Conservation (phyloP, 192 early-diverging fungal species). For the Entophlyctis luteolus region DNA sequence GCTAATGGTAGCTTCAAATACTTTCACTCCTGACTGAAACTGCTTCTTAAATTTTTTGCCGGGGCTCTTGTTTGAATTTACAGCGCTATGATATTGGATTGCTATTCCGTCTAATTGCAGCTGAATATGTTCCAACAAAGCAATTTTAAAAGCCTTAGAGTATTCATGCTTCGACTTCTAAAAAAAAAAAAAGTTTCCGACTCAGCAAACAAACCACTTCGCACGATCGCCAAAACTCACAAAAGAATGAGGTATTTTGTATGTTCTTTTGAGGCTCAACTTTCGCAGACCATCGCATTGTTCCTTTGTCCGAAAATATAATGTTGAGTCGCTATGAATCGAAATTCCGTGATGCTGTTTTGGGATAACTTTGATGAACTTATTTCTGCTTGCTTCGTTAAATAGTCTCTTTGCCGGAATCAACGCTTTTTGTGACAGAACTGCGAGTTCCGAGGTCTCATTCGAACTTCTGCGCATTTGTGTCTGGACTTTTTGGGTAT, state of each 20-base stretch:
- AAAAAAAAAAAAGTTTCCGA: not conserved
- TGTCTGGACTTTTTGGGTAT: too few species aligned
- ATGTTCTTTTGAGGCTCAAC: not conserved
- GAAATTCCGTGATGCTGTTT: too few species aligned
- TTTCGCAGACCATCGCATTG: not conserved
- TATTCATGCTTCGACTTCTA: not conserved
- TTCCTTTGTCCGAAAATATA: not conserved
- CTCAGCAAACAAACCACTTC: too few species aligned
- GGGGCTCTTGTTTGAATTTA: not conserved
- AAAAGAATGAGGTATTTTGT: constrained; percentile 3
- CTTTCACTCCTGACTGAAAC: too few species aligned
- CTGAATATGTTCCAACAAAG: constrained; percentile 22
- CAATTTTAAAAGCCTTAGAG: not conserved
- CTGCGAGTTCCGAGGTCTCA: too few species aligned
- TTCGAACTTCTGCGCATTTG: too few species aligned
- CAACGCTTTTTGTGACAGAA: too few species aligned
- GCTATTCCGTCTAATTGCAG: constrained; percentile 19
- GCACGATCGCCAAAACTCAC: too few species aligned
- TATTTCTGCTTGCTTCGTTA: too few species aligned
- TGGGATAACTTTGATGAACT: too few species aligned
- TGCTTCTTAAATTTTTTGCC: not conserved
- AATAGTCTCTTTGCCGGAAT: too few species aligned
- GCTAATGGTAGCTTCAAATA: too few species aligned
- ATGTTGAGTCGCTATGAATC: not conserved
- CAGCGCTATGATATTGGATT: not conserved